Evolutionary conservation across 169 alveolate genomes (phyloP), one percentile per base, ranked within the genome.

Genomic region (Plasmodium sp.): DNA sequence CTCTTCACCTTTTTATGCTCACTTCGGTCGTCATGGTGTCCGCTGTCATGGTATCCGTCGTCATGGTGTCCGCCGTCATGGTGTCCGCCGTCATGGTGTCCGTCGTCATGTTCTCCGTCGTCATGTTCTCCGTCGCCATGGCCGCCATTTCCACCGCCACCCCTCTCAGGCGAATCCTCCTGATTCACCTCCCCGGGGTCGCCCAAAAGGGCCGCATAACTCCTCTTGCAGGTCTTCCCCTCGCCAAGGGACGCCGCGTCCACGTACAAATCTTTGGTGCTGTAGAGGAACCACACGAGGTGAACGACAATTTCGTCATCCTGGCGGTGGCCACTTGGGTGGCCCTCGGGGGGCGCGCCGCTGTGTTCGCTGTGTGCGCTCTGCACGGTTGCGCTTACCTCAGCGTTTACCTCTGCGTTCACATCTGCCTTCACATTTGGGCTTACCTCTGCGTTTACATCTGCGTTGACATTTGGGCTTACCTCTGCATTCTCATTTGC

Each of bases 241-340:
- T 58, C 81, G 4, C 45, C 80, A 33, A 27, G 27, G 43, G 34
- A n/a, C 33, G 56, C 9, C 22, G 39, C 43, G 33, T 90, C 94
- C 22, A 62, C 27, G 41, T 90, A 48, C 4, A 81, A 90, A 12
- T 62, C 83, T 27, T 81, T 90, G 33, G 74, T 43, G 56, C 51
- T 90, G 74, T 81, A 81, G 2, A 90, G 33, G 72, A 58, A 80
- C 94, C 94, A 90, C 22, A 90, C 83, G 0, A 90, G 12, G 62
- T 90, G 94, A 72, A 90, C 72, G 36, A 58, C 81, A 39, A 90
- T 81, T 41, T 80, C 12, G 3, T 34, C 77, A 22, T 81, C 83
- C 27, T 39, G 33, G 10, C 51, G 71, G 58, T 54, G 22, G 2
- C 27, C 54, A 0, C 16, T 12, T 12, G 62, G 2, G 62, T 51